A percentile compares a stretch with the other conserved stretches of the same genome.
Evolutionary conservation across 1,284 basidiomycete species (phyloP).

Genomic region (Tilletia indica): DNA sequence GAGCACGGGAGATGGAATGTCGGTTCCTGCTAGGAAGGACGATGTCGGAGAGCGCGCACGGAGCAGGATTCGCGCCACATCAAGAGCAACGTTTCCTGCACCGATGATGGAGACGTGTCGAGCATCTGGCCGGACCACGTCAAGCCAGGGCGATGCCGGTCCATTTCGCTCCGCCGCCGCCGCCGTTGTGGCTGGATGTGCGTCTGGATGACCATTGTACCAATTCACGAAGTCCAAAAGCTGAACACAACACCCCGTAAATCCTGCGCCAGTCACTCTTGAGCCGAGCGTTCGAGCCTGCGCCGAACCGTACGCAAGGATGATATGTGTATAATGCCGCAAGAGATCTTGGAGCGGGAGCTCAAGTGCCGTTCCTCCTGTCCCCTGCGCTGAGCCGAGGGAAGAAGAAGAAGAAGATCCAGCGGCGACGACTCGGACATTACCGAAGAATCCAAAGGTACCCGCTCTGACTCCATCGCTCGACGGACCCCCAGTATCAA

Average conservation of each 20-base stretch:
- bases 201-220: conserved; percentile 86
- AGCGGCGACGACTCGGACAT: conserved; percentile 69
- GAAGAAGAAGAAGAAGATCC: no score
- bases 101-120: conserved; percentile 80
- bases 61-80: conserved; percentile 87
- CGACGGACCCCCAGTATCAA: no score
- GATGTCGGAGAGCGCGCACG: conserved; percentile 45
- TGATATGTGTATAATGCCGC: conserved; percentile 73
- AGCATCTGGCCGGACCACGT: conserved; percentile 20
- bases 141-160: conserved; percentile 13
- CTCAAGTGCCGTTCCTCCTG: conserved; percentile 58
- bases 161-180: not conserved
- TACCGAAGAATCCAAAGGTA: conserved; percentile 71
- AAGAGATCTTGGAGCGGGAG: conserved; percentile 66
- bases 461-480: no score
- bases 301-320: conserved; percentile 80
- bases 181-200: conserved; percentile 57
- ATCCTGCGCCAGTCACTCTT: conserved; percentile 58
- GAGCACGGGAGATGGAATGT: conserved; percentile 77
- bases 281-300: conserved; percentile 57
- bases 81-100: conserved; percentile 93
- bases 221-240: conserved; percentile 90
- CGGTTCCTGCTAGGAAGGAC: conserved; percentile 66
- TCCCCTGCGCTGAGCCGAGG: not conserved
- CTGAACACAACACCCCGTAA: conserved; percentile 63